Percentiles rank a stretch among this genome's conserved stretches.
These are phyloP conservation scores for Plenodomus tracheiphilus DNA, from an alignment of 2,329 filamentous ascomycete species.

Conservation along the genomic window DNA sequence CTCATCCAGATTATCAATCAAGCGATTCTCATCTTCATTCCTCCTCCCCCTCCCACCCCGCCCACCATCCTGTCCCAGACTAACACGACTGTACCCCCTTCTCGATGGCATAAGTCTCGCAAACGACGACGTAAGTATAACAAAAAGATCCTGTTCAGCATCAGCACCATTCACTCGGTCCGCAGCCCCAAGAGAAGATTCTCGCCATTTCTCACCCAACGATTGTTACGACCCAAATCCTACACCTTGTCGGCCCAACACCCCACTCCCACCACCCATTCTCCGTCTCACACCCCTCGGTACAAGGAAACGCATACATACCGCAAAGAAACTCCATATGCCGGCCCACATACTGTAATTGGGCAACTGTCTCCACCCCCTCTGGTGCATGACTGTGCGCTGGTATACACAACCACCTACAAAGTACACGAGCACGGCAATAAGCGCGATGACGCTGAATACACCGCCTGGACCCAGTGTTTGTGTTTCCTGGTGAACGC, in stretches of 20 bases:
- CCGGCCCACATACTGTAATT: slow-evolving; percentile 94
- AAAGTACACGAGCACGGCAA: slow-evolving; percentile 83
- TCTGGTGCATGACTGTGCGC: slow-evolving; percentile 87
- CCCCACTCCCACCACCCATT: slow-evolving; percentile 12
- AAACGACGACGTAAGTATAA: slow-evolving; percentile 71
- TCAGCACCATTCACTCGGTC: not conserved
- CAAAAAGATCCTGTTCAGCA: slow-evolving; percentile 57
- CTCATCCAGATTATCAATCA: slow-evolving; percentile 95
- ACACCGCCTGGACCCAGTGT: slow-evolving; percentile 71
- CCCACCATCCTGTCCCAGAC: slow-evolving; percentile 51
- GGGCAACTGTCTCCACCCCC: slow-evolving; percentile 92
- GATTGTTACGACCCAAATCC: too few species aligned
- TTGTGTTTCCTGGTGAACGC: slow-evolving; percentile 60
- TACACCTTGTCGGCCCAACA: not conserved
- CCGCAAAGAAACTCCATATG: slow-evolving; percentile 81
- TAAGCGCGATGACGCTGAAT: slow-evolving; percentile 82
- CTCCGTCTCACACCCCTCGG: not conserved
- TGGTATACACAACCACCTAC: slow-evolving; percentile 95
- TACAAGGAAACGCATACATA: slow-evolving; percentile 46
- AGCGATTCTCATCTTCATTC: slow-evolving; percentile 82
- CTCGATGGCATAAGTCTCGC: slow-evolving; percentile 65
- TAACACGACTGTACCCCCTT: slow-evolving; percentile 69
- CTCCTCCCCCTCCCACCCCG: slow-evolving; percentile 48
- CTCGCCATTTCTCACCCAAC: too few species aligned
- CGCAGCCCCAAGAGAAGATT: too few species aligned